These are phyloP conservation scores for Daldinia concentrica DNA, from an alignment of 495 filamentous ascomycete genomes.

Conservation along the genomic window DNA sequence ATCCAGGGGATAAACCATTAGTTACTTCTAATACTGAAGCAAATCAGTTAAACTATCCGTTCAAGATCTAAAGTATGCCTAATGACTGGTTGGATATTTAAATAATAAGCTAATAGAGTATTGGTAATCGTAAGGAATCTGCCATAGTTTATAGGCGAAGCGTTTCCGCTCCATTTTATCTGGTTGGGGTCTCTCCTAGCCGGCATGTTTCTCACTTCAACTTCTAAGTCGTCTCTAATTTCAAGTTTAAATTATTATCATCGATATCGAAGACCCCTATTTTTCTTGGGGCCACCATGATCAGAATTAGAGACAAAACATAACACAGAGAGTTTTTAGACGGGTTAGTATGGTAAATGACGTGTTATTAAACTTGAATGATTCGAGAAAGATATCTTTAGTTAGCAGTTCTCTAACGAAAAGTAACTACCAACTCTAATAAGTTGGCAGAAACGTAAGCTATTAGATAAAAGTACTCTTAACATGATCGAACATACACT, in stretches of 20 bases:
- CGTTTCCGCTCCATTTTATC: not conserved
- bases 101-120: not conserved
- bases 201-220: no score
- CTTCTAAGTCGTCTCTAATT: no score
- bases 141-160: not conserved
- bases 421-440: no score
- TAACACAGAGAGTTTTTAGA: no score
- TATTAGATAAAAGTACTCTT: no score
- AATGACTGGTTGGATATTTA: not conserved
- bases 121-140: not conserved
- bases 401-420: no score
- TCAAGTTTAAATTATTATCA: not conserved
- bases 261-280: not conserved
- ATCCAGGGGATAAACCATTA: not conserved
- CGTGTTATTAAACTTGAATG: no score
- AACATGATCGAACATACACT: not conserved
- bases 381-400: no score
- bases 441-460: no score
- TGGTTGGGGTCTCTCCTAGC: not conserved
- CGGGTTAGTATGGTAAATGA: no score
- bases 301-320: no score
- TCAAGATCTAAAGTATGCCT: not conserved
- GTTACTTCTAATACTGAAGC: constrained; percentile 5
- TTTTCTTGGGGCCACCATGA: not conserved
- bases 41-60: not conserved